Base-by-base conservation (phyloP, 2,329 filamentous ascomycete species). In the Aspergillus brunneoviolaceus region DNA sequence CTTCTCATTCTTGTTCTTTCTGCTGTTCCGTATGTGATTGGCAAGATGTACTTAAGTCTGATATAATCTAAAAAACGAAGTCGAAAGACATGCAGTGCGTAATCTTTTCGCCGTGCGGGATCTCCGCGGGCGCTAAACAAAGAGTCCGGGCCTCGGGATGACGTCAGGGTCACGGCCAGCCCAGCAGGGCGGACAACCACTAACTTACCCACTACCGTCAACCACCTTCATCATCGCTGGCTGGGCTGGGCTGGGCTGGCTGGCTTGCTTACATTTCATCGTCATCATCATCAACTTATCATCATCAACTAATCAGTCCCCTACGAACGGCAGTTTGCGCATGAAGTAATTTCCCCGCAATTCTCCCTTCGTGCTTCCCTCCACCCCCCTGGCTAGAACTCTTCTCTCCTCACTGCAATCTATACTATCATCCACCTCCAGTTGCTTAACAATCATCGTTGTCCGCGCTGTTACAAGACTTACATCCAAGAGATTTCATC, bases 11-110 rank as follows among this genome's bases (percentile, higher is more conserved):
- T 63, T 59, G 33, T 63, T 51, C 55, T 51, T 47, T 64, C 35
- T 59, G 57, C 62, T 63, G 55, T 60, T 65, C 49, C 61, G 56
- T 55, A 63, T 64, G 62, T 67, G 68, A 62, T 52, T 69, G 69
- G 63, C 63, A 45, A 45, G 39, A 64, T 67, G 64, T 60, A 64
- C 55, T 62, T 58, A 60, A 65, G 69, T 66, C 65, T 62, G 55
- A 63, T 62, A 61, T 51, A 51, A 63, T 51, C 47, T 25, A 56
- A 14, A 51, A 51, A 58, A 33, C 35, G 42, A 60, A 51, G 23
- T 42, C 31, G 39, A 45, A 16, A 19, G 39, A 25, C 21, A 50
- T 27, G 16, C n/a, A 5, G 19, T 19, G 19, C 51, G 51, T 35
- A 52, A 35, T 52, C 27, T 29, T 7, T 16, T n/a, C 7, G 16